Conservation (phyloP, 768 basidiomycete genomes). For the Naganishia vishniacii region DNA sequence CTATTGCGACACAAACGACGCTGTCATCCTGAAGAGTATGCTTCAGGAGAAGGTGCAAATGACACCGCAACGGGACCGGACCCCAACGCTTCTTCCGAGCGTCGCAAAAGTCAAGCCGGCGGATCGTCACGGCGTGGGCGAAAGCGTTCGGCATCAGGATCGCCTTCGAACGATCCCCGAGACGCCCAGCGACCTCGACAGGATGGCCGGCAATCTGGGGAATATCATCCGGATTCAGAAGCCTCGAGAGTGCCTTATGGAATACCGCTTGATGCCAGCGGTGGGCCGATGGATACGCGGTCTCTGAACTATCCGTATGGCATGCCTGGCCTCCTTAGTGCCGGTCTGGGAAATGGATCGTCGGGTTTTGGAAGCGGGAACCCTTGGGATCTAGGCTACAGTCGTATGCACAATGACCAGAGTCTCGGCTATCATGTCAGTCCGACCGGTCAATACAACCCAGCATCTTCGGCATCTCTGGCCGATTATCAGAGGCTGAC, state of each 20-base stretch:
- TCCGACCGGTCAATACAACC: conserved; percentile 1
- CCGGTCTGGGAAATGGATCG: background rate
- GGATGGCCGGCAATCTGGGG: conserved; percentile 21
- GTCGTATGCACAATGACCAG: background rate
- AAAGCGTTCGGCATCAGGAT: conserved; percentile 28
- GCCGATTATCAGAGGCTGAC: conserved; percentile 16
- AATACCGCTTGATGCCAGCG: background rate
- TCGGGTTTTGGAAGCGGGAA: background rate
- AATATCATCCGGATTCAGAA: conserved; percentile 2
- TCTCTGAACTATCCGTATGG: conserved; percentile 10
- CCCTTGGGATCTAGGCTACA: conserved; percentile 15
- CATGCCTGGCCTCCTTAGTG: conserved; percentile 11
- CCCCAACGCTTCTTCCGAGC: conserved; percentile 36
- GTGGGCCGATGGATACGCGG: conserved; percentile 10
- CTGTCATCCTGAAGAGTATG: conserved; percentile 42
- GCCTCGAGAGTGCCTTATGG: conserved; percentile 9
- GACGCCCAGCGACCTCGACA: conserved; percentile 28
- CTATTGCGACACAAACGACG: conserved; percentile 48
- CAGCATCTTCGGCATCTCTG: conserved; percentile 9
- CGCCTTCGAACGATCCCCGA: conserved; percentile 27
- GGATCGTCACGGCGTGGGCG: conserved; percentile 34
- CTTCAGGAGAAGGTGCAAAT: conserved; percentile 25
- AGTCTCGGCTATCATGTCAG: conserved; percentile 15
- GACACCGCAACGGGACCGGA: conserved; percentile 37
- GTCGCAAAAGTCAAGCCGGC: conserved; percentile 14